Conservation (phyloP, 2,329 filamentous ascomycete genomes). For the Metarhizium album region DNA sequence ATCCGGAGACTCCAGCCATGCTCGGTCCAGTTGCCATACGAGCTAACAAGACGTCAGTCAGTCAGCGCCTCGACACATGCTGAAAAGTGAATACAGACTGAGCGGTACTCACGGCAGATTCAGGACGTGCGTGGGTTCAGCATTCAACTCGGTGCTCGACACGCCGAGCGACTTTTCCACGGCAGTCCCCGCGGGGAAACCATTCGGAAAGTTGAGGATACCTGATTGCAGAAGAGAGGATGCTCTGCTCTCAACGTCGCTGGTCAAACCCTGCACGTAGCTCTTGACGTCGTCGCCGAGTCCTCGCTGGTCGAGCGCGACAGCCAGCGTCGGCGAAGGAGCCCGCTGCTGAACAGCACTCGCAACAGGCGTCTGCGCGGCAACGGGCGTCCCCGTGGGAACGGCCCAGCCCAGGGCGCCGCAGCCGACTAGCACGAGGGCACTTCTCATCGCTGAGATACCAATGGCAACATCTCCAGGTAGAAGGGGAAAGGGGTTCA, state of each 20-base stretch:
- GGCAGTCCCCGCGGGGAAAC: conserved; percentile 49
- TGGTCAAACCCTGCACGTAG: conserved; percentile 39
- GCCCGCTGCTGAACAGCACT: conserved; percentile 8
- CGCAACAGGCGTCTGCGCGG: neutral
- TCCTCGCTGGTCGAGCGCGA: conserved; percentile 19
- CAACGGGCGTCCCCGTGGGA: neutral
- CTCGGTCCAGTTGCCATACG: conserved; percentile 70
- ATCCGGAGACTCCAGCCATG: conserved; percentile 66
- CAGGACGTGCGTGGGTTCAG: conserved; percentile 57
- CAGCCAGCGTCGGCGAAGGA: conserved; percentile 15
- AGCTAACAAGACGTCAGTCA: conserved; percentile 19
- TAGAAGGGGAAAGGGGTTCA: neutral
- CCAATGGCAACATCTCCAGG: neutral
- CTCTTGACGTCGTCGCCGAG: conserved; percentile 33
- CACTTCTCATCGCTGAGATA: conserved; percentile 1
- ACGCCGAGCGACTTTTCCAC: conserved; percentile 54
- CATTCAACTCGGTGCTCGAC: conserved; percentile 44
- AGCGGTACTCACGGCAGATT: conserved; percentile 46
- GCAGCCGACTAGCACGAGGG: conserved; percentile 2
- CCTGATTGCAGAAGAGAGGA: conserved; percentile 52
- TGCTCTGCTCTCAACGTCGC: conserved; percentile 40
- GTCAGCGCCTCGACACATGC: neutral
- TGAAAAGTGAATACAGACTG: neutral
- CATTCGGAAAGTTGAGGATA: conserved; percentile 56
- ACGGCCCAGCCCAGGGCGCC: conserved; percentile 1